Evolutionary conservation across 1,139 yeast genomes (phyloP).

Genomic region (Saccharomycopsis hybrid): DNA sequence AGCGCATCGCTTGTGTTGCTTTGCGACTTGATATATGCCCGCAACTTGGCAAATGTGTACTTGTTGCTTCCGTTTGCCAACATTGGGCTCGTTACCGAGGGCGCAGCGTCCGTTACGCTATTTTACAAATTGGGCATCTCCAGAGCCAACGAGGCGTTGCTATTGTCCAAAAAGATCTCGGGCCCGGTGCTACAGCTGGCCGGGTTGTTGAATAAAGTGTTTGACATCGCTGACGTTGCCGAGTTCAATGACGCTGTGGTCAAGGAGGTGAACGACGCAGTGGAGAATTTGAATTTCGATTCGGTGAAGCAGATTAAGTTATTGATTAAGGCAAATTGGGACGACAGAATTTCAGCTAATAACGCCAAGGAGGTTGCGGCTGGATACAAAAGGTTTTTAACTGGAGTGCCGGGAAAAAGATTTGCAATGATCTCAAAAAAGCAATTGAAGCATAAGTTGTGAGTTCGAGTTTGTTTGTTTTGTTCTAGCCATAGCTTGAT

Average conservation of each 20-base stretch:
- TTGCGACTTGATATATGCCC: slow-evolving; percentile 71
- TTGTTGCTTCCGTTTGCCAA: slow-evolving; percentile 74
- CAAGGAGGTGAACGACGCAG: slow-evolving; percentile 39
- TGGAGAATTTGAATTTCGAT: slow-evolving; percentile 47
- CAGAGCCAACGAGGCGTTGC: slow-evolving; percentile 65
- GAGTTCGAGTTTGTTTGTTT: no score
- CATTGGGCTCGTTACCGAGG: slow-evolving; percentile 81
- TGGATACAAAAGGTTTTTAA: slow-evolving; percentile 66
- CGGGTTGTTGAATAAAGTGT: slow-evolving; percentile 60
- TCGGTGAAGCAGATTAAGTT: slow-evolving; percentile 60
- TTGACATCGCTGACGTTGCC: slow-evolving; percentile 35
- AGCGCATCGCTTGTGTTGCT: slow-evolving; percentile 67
- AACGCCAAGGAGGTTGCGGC: slow-evolving; percentile 60
- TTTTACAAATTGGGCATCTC: slow-evolving; percentile 70
- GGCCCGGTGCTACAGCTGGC: slow-evolving; percentile 51
- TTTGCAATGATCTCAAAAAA: slow-evolving; percentile 51
- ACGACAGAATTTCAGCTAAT: slow-evolving; percentile 41
- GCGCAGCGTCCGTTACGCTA: slow-evolving; percentile 66
- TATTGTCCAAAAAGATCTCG: slow-evolving; percentile 59
- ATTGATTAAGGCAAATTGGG: slow-evolving; percentile 41
- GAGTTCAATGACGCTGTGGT: slow-evolving; percentile 54
- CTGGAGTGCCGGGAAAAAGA: slow-evolving; percentile 68
- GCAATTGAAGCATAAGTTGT: slow-evolving; percentile 58
- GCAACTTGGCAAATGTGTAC: slow-evolving; percentile 49
- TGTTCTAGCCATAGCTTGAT: no score